Evolutionary conservation across 257 asterid genomes (phyloP).

Genomic region (Solanum infundibuliforme): DNA sequence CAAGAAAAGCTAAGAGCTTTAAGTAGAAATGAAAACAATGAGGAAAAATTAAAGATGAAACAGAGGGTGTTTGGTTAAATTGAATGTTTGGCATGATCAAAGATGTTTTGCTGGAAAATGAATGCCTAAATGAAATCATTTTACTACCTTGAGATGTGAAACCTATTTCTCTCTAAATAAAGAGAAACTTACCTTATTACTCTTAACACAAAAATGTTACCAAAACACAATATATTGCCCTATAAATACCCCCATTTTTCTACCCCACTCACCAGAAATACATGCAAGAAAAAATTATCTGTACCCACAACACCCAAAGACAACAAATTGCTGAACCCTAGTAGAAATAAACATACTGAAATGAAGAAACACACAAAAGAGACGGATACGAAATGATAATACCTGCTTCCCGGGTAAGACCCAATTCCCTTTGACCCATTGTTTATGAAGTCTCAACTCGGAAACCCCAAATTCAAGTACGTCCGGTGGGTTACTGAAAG

Average conservation of each 20-base stretch:
- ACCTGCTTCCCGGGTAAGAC: constrained; percentile 48
- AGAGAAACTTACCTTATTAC: not conserved
- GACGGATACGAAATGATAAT: not conserved
- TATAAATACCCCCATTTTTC: not conserved
- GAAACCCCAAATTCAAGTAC: constrained; percentile 33
- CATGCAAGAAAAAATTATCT: not conserved
- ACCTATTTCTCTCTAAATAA: not conserved
- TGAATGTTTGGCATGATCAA: not conserved
- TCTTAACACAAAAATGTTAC: not conserved
- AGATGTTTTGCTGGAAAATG: not conserved
- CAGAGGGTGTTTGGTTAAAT: not conserved
- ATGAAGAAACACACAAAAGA: not conserved
- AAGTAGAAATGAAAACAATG: not conserved
- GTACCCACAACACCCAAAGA: not conserved
- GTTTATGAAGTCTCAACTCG: constrained; percentile 52
- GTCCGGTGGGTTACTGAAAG: constrained; percentile 46
- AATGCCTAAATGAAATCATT: not conserved
- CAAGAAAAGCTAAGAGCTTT: not conserved
- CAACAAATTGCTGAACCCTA: not conserved
- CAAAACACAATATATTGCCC: not conserved
- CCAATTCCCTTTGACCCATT: constrained; percentile 61
- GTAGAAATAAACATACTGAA: not conserved
- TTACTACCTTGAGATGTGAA: not conserved
- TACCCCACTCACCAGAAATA: not conserved
- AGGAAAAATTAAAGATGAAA: not conserved